phyloP scores from a whole-genome alignment of 371 early-diverging fungal species.

The Mucor sp. region DNA sequence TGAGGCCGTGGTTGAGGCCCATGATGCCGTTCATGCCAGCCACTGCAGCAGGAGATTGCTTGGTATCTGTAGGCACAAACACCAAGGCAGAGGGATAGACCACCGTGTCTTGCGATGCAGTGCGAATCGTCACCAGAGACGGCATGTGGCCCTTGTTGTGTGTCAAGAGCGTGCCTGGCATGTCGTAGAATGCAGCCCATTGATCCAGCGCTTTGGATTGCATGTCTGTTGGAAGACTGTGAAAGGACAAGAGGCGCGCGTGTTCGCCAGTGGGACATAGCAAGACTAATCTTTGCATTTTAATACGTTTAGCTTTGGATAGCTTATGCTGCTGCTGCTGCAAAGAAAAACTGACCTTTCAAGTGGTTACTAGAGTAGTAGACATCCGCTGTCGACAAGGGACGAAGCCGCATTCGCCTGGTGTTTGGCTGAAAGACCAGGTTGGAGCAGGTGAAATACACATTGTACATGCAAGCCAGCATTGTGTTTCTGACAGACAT shows the following conservation, averaged over 20 bases:
- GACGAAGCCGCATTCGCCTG: constrained; percentile 31
- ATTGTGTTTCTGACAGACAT: constrained; percentile 5
- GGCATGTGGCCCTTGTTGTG: constrained; percentile 10
- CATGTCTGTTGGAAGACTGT: constrained; percentile 7
- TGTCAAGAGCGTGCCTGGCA: constrained; percentile 14
- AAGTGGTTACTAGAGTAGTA: constrained; percentile 8
- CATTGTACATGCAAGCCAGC: constrained; percentile 38
- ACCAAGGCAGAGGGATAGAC: constrained; percentile 36
- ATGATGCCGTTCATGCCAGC: constrained; percentile 34
- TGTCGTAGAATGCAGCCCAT: constrained; percentile 34
- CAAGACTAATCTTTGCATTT: constrained; percentile 28
- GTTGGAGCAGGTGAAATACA: constrained; percentile 36
- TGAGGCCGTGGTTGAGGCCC: constrained; percentile 31
- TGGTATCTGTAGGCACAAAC: constrained; percentile 36
- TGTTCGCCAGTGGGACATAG: constrained; percentile 35
- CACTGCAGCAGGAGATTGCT: constrained; percentile 20
- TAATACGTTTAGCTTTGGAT: not conserved
- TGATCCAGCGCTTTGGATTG: constrained; percentile 21
- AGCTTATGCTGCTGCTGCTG: too few relatives aligned
- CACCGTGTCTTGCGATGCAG: constrained; percentile 20
- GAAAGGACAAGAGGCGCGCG: constrained; percentile 23
- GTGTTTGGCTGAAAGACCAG: constrained; percentile 41
- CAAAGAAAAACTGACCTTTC: constrained; percentile 23
- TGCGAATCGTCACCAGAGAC: constrained; percentile 23
- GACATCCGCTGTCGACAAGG: constrained; percentile 19